Base-by-base conservation (phyloP, 1,139 yeast species). In the Magnusiomyces clavatus region DNA sequence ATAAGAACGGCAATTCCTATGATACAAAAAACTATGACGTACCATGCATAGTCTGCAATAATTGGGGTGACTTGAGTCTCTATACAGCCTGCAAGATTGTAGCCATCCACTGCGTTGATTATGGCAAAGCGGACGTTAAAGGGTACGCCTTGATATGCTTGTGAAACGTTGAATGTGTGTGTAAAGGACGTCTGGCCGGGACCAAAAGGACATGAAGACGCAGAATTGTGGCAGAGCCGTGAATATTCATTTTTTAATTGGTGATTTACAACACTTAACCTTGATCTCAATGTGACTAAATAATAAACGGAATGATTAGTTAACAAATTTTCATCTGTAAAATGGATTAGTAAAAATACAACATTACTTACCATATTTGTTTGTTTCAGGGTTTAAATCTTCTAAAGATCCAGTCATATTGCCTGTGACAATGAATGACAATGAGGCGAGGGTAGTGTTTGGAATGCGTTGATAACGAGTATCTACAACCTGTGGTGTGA, bases 51-150 rank as follows among this genome's bases (percentile, higher is more conserved):
- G 10, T 60, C 51, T 16, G 73, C 68, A n/a, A 78, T 64, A 4
- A 65, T 72, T 0, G 86, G 83, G 0, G 86, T 78, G 4, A 78
- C 73, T 57, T 74, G 74, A 2, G 77, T 66, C 24, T 65, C 61
- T 36, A 74, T 66, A 57, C 86, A 82, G 1, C 80, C 81, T 3
- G 81, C 61, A 1, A 76, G 60, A 2, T 59, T 50, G 2, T 76
- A 66, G 13, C 61, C 58, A 1, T 62, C 66, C 48, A 66, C 68
- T 53, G 78, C 72, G 46, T 75, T 68, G 37, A 66, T 56, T 14
- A 67, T 57, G 45, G 56, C 54, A 43, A 66, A 62, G 24, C 59
- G 57, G 12, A 69, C 59, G 37, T 61, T 63, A 46, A 67, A 57
- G 12, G 68, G 59, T 6, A 65, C 64, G 8, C 66, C 61, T 46